phyloP scores from a whole-genome alignment of 768 basidiomycete genomes.

The Boletales sp. region DNA sequence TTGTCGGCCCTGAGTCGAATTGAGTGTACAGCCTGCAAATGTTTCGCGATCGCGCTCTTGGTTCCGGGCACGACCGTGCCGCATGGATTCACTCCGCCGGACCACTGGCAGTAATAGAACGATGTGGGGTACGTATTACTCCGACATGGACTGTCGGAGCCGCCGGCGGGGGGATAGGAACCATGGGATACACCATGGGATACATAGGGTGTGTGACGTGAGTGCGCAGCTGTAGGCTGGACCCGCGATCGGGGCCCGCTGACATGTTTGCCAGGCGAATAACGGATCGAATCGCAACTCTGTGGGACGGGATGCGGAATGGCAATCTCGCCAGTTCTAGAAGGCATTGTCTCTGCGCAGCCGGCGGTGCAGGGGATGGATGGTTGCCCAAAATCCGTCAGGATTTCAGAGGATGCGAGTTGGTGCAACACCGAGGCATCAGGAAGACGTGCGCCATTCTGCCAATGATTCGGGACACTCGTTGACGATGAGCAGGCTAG shows the following conservation, averaged over 20 bases:
- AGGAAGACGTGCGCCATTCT: background rate
- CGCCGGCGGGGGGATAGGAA: conserved; percentile 5
- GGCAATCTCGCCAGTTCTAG: background rate
- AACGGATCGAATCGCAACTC: background rate
- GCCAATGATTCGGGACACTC: background rate
- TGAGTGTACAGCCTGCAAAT: conserved; percentile 10
- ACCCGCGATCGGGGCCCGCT: background rate
- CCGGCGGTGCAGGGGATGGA: background rate
- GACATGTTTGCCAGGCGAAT: background rate
- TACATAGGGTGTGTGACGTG: too few species aligned
- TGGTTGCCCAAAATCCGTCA: background rate
- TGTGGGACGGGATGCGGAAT: background rate
- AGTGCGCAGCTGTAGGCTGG: background rate
- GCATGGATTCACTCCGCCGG: background rate
- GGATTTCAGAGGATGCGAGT: background rate
- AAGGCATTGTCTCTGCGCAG: background rate
- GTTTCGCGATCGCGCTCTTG: conserved; percentile 11
- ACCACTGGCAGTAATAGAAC: conserved; percentile 12
- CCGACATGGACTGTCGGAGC: background rate
- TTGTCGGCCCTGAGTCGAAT: conserved; percentile 9
- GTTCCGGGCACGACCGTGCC: background rate
- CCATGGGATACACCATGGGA: background rate
- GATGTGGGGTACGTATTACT: background rate
- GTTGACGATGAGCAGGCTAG: background rate
- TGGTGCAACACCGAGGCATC: background rate